Evolutionary conservation across 169 alveolate species (phyloP).

Genomic region (Toxoplasma gondii): DNA sequence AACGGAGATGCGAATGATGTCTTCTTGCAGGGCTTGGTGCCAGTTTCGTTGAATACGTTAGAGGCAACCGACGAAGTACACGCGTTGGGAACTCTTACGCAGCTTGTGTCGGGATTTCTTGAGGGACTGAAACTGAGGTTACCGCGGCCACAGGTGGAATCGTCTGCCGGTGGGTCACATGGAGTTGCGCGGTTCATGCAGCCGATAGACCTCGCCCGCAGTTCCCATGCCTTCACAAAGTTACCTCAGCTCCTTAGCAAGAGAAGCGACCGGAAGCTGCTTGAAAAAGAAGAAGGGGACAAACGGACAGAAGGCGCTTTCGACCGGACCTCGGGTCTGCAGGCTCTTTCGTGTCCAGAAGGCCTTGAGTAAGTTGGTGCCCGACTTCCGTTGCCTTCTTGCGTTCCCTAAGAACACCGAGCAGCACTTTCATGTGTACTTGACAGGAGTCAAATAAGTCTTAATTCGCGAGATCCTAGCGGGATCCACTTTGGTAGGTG

Average conservation of each 20-base stretch:
- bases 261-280: background rate
- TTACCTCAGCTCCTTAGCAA: slow-evolving; percentile 22
- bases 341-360: slow-evolving; percentile 24
- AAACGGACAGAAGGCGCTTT: slow-evolving; percentile 24
- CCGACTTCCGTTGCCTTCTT: background rate
- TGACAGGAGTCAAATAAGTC: no score
- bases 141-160: slow-evolving; percentile 24
- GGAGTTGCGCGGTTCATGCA: background rate
- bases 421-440: background rate
- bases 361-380: slow-evolving; percentile 22
- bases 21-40: slow-evolving; percentile 14
- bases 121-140: slow-evolving; percentile 31
- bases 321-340: slow-evolving; percentile 8
- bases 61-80: slow-evolving; percentile 33
- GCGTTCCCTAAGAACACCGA: background rate
- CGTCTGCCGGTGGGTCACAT: background rate
- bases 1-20: background rate
- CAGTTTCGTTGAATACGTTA: slow-evolving; percentile 29
- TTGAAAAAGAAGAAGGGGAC: slow-evolving; percentile 4
- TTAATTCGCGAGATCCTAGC: no score
- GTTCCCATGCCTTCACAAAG: slow-evolving; percentile 30
- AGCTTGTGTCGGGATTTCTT: background rate
- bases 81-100: slow-evolving; percentile 16
- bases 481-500: no score
- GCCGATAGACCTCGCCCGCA: slow-evolving; percentile 10